Base-by-base conservation (phyloP, 1,139 yeast genomes). In the Protomyces pachydermus region DNA sequence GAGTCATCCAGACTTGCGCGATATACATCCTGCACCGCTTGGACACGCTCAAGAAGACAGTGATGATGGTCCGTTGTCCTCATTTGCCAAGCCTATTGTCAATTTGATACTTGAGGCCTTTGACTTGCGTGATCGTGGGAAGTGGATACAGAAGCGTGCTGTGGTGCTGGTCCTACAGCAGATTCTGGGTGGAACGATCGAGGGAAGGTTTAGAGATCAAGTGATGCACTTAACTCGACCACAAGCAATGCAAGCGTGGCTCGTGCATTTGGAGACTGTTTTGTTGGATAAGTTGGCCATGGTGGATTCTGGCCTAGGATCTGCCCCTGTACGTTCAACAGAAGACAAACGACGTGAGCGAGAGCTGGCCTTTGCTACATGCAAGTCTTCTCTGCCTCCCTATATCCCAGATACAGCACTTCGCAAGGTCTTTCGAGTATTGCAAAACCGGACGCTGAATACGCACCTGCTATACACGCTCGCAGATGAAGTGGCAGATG, bases 131-230 rank as follows among this genome's bases (percentile, higher is more conserved):
- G 81, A 80, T 52, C 80, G 88, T 1, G 84, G 83, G 63, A 74
- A 74, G 65, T 90, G 97, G 96, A 75, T 91, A 1, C 77, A 96
- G 64, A 97, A 97, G 0, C 79, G 91, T 58, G 97, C 97, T 0
- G 79, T 90, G 3, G 81, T 91, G 50, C 85, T 90, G 2, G 84
- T 91, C 2, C 77, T 91, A 53, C 97, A 91, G 73, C 97, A 90
- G 73, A 74, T 91, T 1, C 80, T 91, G 62, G 97, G 97, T 0
- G 89, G 95, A 2, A 87, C 97, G 0, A 86, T 91, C 65, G 97
- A 91, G 72, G 37, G 52, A 3, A 50, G 62, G 32, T 45, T 58
- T 3, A 51, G 62, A 10, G 62, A 58, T 52, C 50, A 32, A n/a
- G 56, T 52, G 18, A n/a, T 20, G 6, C 38, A 54, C 28, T 14